phyloP scores from a whole-genome alignment of 805 yeast species.

The Maudiozyma saulgeensis region DNA sequence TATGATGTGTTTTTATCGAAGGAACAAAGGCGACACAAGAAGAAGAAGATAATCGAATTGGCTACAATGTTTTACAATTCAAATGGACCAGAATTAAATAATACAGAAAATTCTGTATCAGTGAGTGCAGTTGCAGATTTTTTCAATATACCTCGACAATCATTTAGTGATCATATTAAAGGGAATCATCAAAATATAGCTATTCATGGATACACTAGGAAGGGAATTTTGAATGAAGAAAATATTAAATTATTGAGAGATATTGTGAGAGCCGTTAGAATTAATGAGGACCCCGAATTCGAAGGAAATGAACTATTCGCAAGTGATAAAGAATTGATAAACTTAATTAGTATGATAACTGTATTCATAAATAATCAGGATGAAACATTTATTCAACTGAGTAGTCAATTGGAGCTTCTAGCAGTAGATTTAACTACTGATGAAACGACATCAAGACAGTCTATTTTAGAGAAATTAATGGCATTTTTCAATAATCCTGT shows the following conservation, averaged over 20 bases:
- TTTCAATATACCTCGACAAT: slow-evolving; percentile 8
- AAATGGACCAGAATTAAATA: background rate
- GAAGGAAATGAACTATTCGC: background rate
- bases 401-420: background rate
- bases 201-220: slow-evolving; percentile 5
- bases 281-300: background rate
- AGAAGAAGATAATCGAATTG: slow-evolving; percentile 5
- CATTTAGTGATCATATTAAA: slow-evolving; percentile 8
- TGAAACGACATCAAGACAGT: background rate
- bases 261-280: background rate
- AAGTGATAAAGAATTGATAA: slow-evolving; percentile 6
- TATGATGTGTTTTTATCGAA: slow-evolving; percentile 1
- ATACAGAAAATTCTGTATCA: background rate
- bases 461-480: background rate
- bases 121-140: slow-evolving; percentile 5
- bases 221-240: slow-evolving; percentile 2
- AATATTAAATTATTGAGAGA: slow-evolving; percentile 3
- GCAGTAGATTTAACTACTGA: background rate
- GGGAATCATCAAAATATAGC: slow-evolving; percentile 7
- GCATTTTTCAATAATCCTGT: background rate
- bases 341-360: background rate
- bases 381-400: background rate
- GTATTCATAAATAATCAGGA: background rate
- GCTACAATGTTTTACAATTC: slow-evolving; percentile 5
- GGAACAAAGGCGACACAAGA: slow-evolving; percentile 3